Conservation (phyloP, 345 rosid genomes). For the Draba incana region DNA sequence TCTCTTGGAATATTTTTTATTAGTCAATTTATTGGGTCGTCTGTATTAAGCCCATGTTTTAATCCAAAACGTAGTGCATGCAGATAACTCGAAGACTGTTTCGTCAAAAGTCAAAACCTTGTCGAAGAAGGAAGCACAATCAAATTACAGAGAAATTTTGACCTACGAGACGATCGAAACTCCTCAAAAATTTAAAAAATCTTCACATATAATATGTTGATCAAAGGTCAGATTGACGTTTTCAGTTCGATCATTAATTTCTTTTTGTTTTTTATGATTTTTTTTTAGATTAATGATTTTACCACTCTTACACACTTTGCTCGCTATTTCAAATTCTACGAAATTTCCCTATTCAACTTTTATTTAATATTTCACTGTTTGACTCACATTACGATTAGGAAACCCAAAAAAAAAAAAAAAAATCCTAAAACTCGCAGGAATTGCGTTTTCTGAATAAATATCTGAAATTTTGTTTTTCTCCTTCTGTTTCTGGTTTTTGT, state of each 20-base stretch:
- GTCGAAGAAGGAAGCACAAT: conserved; percentile 12
- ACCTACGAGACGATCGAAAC: conserved; percentile 29
- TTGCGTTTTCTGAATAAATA: not conserved
- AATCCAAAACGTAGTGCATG: not conserved
- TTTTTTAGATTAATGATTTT: too few species aligned
- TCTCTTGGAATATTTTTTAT: not conserved
- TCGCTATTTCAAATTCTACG: not conserved
- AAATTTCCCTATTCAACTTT: conserved; percentile 9
- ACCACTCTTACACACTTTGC: conserved; percentile 12
- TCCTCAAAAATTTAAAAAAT: conserved; percentile 6
- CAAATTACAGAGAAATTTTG: not conserved
- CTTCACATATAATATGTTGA: conserved; percentile 12
- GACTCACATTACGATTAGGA: conserved; percentile 14
- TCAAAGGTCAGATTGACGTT: conserved; percentile 24
- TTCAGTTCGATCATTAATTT: not conserved
- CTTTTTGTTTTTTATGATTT: not conserved
- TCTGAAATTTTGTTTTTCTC: not conserved
- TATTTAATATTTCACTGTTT: conserved; percentile 23
- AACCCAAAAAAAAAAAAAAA: not conserved
- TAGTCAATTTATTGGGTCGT: not conserved
- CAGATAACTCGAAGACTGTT: conserved; percentile 2
- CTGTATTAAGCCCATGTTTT: conserved; percentile 5
- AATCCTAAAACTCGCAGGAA: not conserved
- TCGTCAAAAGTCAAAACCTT: conserved; percentile 34
- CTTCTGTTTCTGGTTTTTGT: conserved; percentile 9